phyloP scores from a whole-genome alignment of 2,329 filamentous ascomycete genomes.

The Exophiala lecanii-corni region DNA sequence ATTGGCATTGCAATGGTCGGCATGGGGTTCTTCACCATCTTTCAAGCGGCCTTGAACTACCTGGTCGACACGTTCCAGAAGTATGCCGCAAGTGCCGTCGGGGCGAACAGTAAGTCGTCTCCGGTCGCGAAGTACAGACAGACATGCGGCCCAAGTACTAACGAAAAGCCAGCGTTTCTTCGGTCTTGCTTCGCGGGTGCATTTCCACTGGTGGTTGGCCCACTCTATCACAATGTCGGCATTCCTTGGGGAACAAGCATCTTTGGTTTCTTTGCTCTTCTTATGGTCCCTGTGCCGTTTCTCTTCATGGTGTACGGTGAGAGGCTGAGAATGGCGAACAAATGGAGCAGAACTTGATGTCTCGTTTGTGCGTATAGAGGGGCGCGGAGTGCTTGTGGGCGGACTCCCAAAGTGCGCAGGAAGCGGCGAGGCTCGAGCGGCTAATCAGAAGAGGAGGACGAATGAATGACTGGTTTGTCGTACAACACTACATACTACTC shows the following conservation, averaged over 20 bases:
- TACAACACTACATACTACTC: too few species aligned
- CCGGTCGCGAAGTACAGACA: too few species aligned
- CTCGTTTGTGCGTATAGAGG: too few species aligned
- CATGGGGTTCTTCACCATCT: slow-evolving; percentile 40
- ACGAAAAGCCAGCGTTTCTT: slow-evolving; percentile 40
- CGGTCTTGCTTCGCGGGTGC: slow-evolving; percentile 44
- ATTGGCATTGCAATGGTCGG: slow-evolving; percentile 37
- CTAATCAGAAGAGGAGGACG: too few species aligned
- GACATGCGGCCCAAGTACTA: too few species aligned
- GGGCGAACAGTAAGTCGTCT: slow-evolving; percentile 35
- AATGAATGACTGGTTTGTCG: too few species aligned
- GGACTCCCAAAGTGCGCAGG: too few species aligned
- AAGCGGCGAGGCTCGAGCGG: too few species aligned
- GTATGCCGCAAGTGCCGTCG: slow-evolving; percentile 40
- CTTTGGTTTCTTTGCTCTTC: slow-evolving; percentile 43
- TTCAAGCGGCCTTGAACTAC: slow-evolving; percentile 40
- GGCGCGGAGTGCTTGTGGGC: too few species aligned
- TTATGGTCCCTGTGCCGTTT: slow-evolving; percentile 43
- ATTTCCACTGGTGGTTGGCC: slow-evolving; percentile 45
- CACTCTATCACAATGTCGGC: slow-evolving; percentile 44
- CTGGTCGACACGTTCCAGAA: slow-evolving; percentile 42
- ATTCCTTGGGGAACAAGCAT: slow-evolving; percentile 46
- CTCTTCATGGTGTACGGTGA: slow-evolving; percentile 42
- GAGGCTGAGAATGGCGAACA: slow-evolving; percentile 36
- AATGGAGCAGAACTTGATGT: slow-evolving; percentile 30